A percentile compares a stretch with the other conserved stretches of the same genome.
phyloP scores from a whole-genome alignment of 768 basidiomycete genomes.

The Pulveroboletus sp. region DNA sequence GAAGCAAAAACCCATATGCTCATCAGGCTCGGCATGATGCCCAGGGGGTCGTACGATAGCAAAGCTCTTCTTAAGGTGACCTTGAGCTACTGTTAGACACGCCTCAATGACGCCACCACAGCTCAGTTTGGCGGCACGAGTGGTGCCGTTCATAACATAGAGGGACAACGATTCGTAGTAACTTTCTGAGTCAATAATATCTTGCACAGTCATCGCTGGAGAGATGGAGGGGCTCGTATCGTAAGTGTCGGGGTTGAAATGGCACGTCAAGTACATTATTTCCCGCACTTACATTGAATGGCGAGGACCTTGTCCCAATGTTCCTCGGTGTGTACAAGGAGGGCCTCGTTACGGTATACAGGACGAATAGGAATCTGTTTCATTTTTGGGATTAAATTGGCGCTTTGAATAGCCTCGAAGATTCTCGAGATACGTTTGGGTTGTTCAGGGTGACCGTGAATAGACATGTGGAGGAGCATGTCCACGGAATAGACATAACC shows the following conservation, averaged over 20 bases:
- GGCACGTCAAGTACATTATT: not conserved
- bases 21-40: slow-evolving; percentile 96
- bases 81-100: slow-evolving; percentile 75
- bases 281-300: slow-evolving; percentile 62
- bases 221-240: slow-evolving; percentile 8
- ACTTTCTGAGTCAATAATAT: slow-evolving; percentile 66
- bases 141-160: slow-evolving; percentile 84
- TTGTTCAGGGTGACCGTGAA: slow-evolving; percentile 68
- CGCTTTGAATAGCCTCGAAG: slow-evolving; percentile 56
- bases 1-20: slow-evolving; percentile 99
- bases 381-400: slow-evolving; percentile 65
- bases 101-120: slow-evolving; percentile 96
- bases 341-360: slow-evolving; percentile 70
- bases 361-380: slow-evolving; percentile 69
- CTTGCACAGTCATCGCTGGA: slow-evolving; percentile 69
- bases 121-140: slow-evolving; percentile 79
- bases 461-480: slow-evolving; percentile 81
- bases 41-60: slow-evolving; percentile 97
- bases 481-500: slow-evolving; percentile 83
- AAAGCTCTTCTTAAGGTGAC: slow-evolving; percentile 78
- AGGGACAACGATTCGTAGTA: slow-evolving; percentile 92
- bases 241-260: slow-evolving; percentile 12
- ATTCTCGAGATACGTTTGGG: slow-evolving; percentile 77
- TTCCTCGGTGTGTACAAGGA: slow-evolving; percentile 86
- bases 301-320: slow-evolving; percentile 89